Evolutionary conservation across 169 alveolate genomes (phyloP).

Genomic region (Plasmodium chabaudi): DNA sequence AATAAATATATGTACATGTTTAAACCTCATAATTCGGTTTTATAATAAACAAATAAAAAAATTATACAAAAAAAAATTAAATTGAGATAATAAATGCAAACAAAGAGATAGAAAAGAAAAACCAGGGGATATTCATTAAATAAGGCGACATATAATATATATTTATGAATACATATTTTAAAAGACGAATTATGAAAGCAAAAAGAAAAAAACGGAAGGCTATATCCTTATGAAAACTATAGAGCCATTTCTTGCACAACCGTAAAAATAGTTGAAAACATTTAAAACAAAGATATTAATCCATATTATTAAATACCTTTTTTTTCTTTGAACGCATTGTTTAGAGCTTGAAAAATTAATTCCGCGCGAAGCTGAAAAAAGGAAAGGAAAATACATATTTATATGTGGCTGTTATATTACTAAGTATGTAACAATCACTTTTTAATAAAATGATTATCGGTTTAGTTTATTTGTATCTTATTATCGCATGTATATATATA

Average conservation of each 20-base stretch:
- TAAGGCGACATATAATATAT: too few species aligned
- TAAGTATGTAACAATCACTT: neutral
- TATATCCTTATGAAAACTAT: too few species aligned
- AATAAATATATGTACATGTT: too few species aligned
- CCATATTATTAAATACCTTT: conserved; percentile 18
- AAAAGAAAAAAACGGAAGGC: too few species aligned
- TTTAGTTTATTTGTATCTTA: neutral
- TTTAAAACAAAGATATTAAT: too few species aligned
- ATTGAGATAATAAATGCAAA: neutral
- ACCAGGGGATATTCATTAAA: too few species aligned
- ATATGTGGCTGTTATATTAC: neutral
- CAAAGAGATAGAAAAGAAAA: too few species aligned
- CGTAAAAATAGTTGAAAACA: too few species aligned
- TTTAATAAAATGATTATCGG: too few species aligned
- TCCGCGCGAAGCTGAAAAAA: conserved; percentile 73
- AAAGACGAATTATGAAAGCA: too few species aligned
- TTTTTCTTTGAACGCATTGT: conserved; percentile 70
- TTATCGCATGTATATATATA: neutral
- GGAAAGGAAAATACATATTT: neutral
- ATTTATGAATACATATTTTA: too few species aligned
- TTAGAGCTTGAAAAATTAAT: conserved; percentile 73
- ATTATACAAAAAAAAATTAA: conserved; percentile 1
- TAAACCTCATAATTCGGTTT: conserved; percentile 4
- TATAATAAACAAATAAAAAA: neutral
- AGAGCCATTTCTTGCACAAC: too few species aligned